Evolutionary conservation across 768 basidiomycete genomes (phyloP), one percentile per base, ranked within the genome.

Genomic region (Infundibulicybe gibba): DNA sequence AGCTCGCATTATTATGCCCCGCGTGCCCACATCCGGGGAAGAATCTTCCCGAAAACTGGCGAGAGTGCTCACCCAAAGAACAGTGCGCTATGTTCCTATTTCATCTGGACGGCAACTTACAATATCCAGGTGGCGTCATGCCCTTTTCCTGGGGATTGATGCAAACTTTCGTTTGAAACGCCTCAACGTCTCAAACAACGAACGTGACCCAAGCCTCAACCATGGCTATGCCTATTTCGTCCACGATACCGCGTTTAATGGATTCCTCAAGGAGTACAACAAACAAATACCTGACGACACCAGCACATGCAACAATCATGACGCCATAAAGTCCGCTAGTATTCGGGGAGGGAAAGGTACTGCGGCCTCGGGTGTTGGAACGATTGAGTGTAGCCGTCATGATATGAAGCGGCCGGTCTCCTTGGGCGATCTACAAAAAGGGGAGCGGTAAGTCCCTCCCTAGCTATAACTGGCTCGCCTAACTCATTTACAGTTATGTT

Each of bases 1-100:
- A 61, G 48, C 52, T 58, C 10, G 63, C 61, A 0, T 47, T 68
- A 1, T 45, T 49, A 5, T 70, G 67, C 42, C 64, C 64, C 2
- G 64, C 65, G 2, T 72, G 70, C 48, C 70, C 69, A 0, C 61
- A 62, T 0, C 63, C 61, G 0, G 61, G 20, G 39, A 54, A 52
- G 16, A 62, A 62, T 25, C 31, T 57, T 25, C 49, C 57, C 0
- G 11, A 17, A 14, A 49, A 49, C 12, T 58, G 56, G 55, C 10
- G 30, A 8, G 48, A 41, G 21, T 17, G 3, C 32, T 11, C 12
- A 53, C 53, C 12, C 40, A 41, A 32, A 33, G 42, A 32, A 4
- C 13, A 39, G 31, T 43, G 43, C 15, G n/a, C 6, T 3, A 38
- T 38, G n/a, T 38, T 15, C 10, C 10, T 15, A 10, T 19, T 6